Base-by-base conservation (phyloP, 148 eudicot genomes). In the Hydrangea macrophylla region DNA sequence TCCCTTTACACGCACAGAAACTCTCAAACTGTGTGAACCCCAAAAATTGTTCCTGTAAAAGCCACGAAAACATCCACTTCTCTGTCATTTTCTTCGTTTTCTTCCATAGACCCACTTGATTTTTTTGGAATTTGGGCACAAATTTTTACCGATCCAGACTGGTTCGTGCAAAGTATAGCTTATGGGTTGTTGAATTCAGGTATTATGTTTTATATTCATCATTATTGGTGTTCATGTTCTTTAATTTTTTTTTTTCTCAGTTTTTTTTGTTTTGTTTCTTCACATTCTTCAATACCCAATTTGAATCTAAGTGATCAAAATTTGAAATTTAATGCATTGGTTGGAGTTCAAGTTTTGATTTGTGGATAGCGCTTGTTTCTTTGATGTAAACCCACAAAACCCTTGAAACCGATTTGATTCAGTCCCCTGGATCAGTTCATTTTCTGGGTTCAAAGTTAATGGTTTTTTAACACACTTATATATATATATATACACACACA, bases 121-220 rank as follows among this genome's bases (percentile, higher is more conserved):
- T 48, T 18, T 18, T 48, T 6, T 6, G n/a, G 53, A 20, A 18
- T 15, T 48, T 48, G 22, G 20, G 17, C 17, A 42, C 32, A 53
- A 62, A 40, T 40, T 6, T 66, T 20, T 42, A 9, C 28, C 70
- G 58, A 66, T 66, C 70, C 55, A 20, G 70, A 66, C 36, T 54
- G 60, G 30, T 54, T 53, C 36, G 20, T 66, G 70, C 58, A 26
- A 25, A 44, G 2, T 66, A 4, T 24, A 6, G 45, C 33, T 50
- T 22, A 60, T 54, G 48, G 70, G 48, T 33, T 33, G 13, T 66
- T 54, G 12, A 66, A 10, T 66, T 54, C 28, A 66, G 70, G 70
- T 54, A 54, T 1, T 66, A 18, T 31, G 9, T 30, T 6, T 33
- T 35, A 18, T 35, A 9, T 31, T 17, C 9, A 31, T 23, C n/a